Conservation (phyloP, 2,329 filamentous ascomycete genomes). For the Fusarium verrucosum region DNA sequence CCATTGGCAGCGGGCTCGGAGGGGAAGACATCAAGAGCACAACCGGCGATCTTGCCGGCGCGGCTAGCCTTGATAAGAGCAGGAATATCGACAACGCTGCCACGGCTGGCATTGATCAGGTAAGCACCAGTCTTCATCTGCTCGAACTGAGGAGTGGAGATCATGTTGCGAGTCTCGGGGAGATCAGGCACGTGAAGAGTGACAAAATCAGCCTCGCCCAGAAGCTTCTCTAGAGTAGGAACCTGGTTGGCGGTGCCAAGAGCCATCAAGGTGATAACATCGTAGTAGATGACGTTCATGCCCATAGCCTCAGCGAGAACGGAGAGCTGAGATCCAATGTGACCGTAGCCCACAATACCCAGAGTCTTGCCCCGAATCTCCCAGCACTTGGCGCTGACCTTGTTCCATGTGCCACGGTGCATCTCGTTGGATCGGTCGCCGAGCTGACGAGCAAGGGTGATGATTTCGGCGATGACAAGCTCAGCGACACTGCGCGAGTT, state of each 20-base stretch:
- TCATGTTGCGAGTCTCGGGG: slow-evolving; percentile 92
- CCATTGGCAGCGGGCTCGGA: slow-evolving; percentile 94
- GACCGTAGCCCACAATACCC: slow-evolving; percentile 95
- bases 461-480: slow-evolving; percentile 93
- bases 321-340: slow-evolving; percentile 95
- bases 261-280: slow-evolving; percentile 93
- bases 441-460: slow-evolving; percentile 88
- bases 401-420: slow-evolving; percentile 96
- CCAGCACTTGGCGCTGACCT: slow-evolving; percentile 96
- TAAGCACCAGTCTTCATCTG: slow-evolving; percentile 95
- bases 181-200: slow-evolving; percentile 95
- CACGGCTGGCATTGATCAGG: slow-evolving; percentile 94
- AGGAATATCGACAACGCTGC: slow-evolving; percentile 92
- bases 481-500: slow-evolving; percentile 98
- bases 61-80: slow-evolving; percentile 89
- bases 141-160: slow-evolving; percentile 78
- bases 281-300: slow-evolving; percentile 98
- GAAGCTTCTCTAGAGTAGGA: slow-evolving; percentile 76
- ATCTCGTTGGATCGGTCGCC: slow-evolving; percentile 93
- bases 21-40: slow-evolving; percentile 96
- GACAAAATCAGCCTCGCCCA: slow-evolving; percentile 87
- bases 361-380: slow-evolving; percentile 98
- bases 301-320: slow-evolving; percentile 97
- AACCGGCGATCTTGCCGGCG: slow-evolving; percentile 86
- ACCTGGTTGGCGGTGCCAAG: slow-evolving; percentile 90